phyloP scores from a whole-genome alignment of 805 yeast genomes.

The Yamadazyma akitaensis region DNA sequence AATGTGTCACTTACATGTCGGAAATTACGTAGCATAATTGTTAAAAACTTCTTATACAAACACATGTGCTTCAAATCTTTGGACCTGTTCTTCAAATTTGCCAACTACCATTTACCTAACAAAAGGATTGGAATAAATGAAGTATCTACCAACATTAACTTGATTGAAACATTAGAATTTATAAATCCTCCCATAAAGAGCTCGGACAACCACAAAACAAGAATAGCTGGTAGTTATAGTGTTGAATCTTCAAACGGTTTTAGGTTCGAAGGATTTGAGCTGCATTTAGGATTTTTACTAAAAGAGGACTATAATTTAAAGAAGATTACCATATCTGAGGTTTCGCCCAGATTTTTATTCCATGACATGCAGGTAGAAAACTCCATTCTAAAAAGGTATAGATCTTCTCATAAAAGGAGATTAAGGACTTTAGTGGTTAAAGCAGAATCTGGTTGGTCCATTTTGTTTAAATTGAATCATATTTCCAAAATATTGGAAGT shows the following conservation, averaged over 20 bases:
- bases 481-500: slow-evolving; percentile 44
- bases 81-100: slow-evolving; percentile 32
- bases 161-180: slow-evolving; percentile 25
- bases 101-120: slow-evolving; percentile 30
- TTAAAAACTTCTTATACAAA: slow-evolving; percentile 36
- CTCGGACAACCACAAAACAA: slow-evolving; percentile 20
- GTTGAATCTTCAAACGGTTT: slow-evolving; percentile 22
- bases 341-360: slow-evolving; percentile 50
- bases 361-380: slow-evolving; percentile 14
- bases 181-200: slow-evolving; percentile 32
- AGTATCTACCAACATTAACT: slow-evolving; percentile 30
- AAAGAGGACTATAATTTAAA: slow-evolving; percentile 46
- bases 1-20: slow-evolving; percentile 32
- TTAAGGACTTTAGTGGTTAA: slow-evolving; percentile 34
- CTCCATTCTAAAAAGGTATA: slow-evolving; percentile 3
- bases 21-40: slow-evolving; percentile 33
- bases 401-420: slow-evolving; percentile 17
- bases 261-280: slow-evolving; percentile 24
- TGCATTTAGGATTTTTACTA: slow-evolving; percentile 29
- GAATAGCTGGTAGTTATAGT: slow-evolving; percentile 36
- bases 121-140: slow-evolving; percentile 22
- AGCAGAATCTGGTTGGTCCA: slow-evolving; percentile 50
- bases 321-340: slow-evolving; percentile 38
- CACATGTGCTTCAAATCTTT: slow-evolving; percentile 23
- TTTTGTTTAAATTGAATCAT: slow-evolving; percentile 46